Percentiles rank a stretch among this genome's conserved stretches.
These are phyloP conservation scores for Epichloe coenophiala DNA, from an alignment of 2,329 filamentous ascomycete genomes.

Conservation along the genomic window DNA sequence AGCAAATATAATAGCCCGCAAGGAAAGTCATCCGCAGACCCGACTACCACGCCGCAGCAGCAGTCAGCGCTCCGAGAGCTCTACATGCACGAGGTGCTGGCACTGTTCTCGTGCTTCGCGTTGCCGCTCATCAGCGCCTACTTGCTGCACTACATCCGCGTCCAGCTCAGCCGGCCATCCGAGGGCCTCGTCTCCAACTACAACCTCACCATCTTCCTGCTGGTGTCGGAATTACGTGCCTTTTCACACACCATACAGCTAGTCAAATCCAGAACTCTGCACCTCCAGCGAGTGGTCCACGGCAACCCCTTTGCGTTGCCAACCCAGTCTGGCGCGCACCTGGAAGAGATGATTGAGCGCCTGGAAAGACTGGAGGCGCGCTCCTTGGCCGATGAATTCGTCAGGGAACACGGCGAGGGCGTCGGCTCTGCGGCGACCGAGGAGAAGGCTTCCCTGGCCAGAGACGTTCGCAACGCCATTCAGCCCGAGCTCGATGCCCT, in stretches of 20 bases:
- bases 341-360: conserved; percentile 48
- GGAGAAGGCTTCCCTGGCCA: conserved; percentile 30
- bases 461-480: conserved; percentile 50
- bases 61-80: conserved; percentile 46
- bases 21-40: conserved; percentile 12
- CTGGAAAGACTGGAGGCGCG: conserved; percentile 57
- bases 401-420: conserved; percentile 15
- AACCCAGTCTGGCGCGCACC: conserved; percentile 23
- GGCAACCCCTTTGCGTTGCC: conserved; percentile 29
- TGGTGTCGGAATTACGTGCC: conserved; percentile 76
- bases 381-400: conserved; percentile 13
- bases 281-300: conserved; percentile 63
- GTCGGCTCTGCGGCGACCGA: conserved; percentile 22
- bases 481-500: conserved; percentile 79
- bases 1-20: not conserved
- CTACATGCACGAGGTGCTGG: conserved; percentile 59
- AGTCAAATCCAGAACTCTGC: conserved; percentile 63
- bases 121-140: conserved; percentile 71
- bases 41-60: conserved; percentile 10
- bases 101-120: conserved; percentile 65
- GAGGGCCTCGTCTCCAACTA: conserved; percentile 85
- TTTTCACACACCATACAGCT: conserved; percentile 71
- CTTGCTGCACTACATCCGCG: conserved; percentile 67
- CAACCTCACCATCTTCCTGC: conserved; percentile 80
- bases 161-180: conserved; percentile 67